Base-by-base conservation (phyloP, 768 basidiomycete genomes). In the Gymnopilus junonius region DNA sequence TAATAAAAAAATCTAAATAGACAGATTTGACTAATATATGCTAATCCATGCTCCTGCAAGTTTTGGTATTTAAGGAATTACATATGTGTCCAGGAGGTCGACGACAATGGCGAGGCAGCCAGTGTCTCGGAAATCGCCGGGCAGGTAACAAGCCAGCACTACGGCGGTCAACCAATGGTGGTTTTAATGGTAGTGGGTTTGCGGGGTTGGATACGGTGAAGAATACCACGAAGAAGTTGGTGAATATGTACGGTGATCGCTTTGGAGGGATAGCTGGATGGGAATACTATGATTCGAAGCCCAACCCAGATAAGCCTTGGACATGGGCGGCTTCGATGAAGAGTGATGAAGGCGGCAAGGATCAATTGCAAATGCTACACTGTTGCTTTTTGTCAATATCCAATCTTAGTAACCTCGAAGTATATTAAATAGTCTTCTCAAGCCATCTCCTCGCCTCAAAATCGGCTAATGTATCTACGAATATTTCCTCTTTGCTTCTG, bases 361-460 rank as follows among this genome's bases (percentile, higher is more conserved):
- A 34, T n/a, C 11, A 32, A 53, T 53, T 53, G 32, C 15, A 51
- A 51, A 45, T 8, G 21, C 42, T n/a, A 23, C 8, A 8, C 42
- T 8, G 17, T 45, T 45, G 21, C 17, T 8, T 46, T n/a, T 46
- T 20, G n/a, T 23, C 15, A 35, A 6, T 35, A 7, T 35, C 12
- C 34, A 6, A 35, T 7, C 12, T 35, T 35, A 6, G 34, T 12
- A 35, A 35, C 6, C 6, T 35, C 34, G 7, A 12, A 7, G 34
- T 7, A 35, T 35, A 15, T 50, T 15, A 23, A 17, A 25, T 6
- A 51, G 48, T 29, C 31, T 51, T 51, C 29, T 51, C 54, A 14
- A 61, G 53, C 59, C 59, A 61, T 7, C 59, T 40, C 23, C 59
- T 61, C 50, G 51, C 51, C 34, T 61, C 51, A n/a, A 55, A 61